Evolutionary conservation across 2,329 filamentous ascomycete genomes (phyloP), one percentile per base, ranked within the genome.

Genomic region (Aureobasidium subglaciale): DNA sequence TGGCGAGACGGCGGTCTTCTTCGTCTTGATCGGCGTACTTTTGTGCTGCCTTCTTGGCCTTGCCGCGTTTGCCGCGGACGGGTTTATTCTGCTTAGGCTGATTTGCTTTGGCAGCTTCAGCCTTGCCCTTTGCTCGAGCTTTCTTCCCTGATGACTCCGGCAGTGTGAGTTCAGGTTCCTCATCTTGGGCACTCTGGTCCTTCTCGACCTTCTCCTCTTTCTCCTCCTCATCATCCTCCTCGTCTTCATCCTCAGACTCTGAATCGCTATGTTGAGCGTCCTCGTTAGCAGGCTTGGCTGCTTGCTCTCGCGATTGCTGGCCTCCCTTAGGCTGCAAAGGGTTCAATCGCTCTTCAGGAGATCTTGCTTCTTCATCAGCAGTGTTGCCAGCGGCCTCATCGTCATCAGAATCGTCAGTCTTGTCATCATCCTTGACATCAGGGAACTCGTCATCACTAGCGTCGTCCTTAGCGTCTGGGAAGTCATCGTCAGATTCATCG

Each of bases 21-120:
- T 96, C 90, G 63, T 97, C 92, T 76, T 97, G 93, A 63, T 95
- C 77, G 42, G 87, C 92, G 73, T 99, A 99, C 69, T 96, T 96
- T 57, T 82, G 76, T 3, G 89, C 89, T 2, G 89, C 84, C 70
- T 93, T 95, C 75, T 95, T 96, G 40, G 85, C 84, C 68, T 95
- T 96, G 58, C 80, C 80, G 57, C 82, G 84, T 69, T 95, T 90
- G 27, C 90, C 90, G 56, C 91, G 84, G 13, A 78, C 71, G 52
- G 56, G 60, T 55, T 58, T 61, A 54, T 63, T 62, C 35, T 58
- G 54, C 60, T 63, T 65, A 63, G 56, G 59, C 63, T 59, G 50
- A 55, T 58, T 50, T 18, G 46, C 16, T 57, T 48, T 49, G 62
- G 48, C 55, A 59, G 53, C 30, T 56, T 43, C 52, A 45, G 56